phyloP scores from a whole-genome alignment of 371 early-diverging fungal species.

The Syncephalastrum racemosum region DNA sequence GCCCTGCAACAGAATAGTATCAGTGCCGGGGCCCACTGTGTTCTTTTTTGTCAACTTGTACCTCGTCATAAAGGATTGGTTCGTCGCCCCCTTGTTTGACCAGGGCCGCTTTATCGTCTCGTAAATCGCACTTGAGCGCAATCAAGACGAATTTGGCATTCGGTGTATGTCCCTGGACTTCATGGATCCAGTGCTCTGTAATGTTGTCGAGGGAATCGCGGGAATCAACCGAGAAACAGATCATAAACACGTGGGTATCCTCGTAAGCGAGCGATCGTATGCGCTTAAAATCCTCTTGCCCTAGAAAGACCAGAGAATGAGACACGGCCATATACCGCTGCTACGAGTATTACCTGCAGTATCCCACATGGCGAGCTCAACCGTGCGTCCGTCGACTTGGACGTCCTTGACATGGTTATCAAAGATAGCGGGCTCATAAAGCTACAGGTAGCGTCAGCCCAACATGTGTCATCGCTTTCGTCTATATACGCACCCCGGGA shows the following conservation, averaged over 20 bases:
- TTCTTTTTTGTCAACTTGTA: conserved; percentile 10
- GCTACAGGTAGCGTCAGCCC: conserved; percentile 21
- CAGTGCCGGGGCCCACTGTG: background rate
- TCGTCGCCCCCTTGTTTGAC: conserved; percentile 7
- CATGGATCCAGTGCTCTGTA: conserved; percentile 49
- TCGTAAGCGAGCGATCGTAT: conserved; percentile 54
- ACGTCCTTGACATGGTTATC: conserved; percentile 85
- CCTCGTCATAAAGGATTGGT: conserved; percentile 49
- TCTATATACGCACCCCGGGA: conserved; percentile 42
- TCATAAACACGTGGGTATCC: conserved; percentile 53
- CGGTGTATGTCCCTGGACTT: conserved; percentile 44
- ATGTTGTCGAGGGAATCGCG: conserved; percentile 59
- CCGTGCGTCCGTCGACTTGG: conserved; percentile 71
- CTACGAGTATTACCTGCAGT: conserved; percentile 73
- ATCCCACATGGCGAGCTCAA: conserved; percentile 88
- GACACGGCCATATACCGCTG: background rate
- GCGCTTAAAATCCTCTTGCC: conserved; percentile 67
- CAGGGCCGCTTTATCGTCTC: conserved; percentile 32
- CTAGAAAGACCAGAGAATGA: conserved; percentile 24
- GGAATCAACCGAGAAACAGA: conserved; percentile 59
- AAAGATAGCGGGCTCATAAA: conserved; percentile 74
- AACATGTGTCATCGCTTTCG: background rate
- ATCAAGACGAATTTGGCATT: conserved; percentile 50
- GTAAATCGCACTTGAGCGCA: conserved; percentile 58
- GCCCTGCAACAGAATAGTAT: conserved; percentile 6